A percentile compares a stretch with the other conserved stretches of the same genome.
These are phyloP conservation scores for Aspergillus indologenus DNA, from an alignment of 495 filamentous ascomycete genomes.

Conservation along the genomic window DNA sequence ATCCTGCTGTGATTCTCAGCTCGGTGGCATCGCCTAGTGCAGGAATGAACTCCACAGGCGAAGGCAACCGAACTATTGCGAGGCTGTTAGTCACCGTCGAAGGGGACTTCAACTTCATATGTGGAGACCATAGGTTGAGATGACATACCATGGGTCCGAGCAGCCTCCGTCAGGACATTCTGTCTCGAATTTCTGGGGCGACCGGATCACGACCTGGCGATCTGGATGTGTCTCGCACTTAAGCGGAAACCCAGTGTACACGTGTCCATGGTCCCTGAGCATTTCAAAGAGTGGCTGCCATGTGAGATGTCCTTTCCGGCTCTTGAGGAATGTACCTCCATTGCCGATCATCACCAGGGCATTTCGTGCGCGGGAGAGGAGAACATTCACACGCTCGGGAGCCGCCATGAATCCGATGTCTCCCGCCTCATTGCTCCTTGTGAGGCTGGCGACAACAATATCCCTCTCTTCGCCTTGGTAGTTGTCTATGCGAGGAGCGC, in stretches of 20 bases:
- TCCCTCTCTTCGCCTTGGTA: conserved; percentile 70
- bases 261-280: conserved; percentile 49
- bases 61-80: no score
- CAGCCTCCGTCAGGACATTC: conserved; percentile 75
- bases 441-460: conserved; percentile 66
- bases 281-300: conserved; percentile 61
- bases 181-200: conserved; percentile 55
- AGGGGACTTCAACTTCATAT: no score
- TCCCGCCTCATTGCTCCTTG: conserved; percentile 58
- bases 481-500: no score
- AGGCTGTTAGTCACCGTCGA: no score
- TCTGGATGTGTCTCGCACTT: conserved; percentile 68
- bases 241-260: conserved; percentile 71
- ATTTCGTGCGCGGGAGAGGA: conserved; percentile 67
- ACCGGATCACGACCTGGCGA: no score
- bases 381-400: conserved; percentile 67
- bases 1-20: no score
- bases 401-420: conserved; percentile 76
- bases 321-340: conserved; percentile 60
- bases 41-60: no score
- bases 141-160: conserved; percentile 57
- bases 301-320: conserved; percentile 54
- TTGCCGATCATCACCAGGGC: conserved; percentile 71
- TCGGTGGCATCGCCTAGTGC: no score
- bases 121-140: no score